Conservation (phyloP, 1,284 basidiomycete species). For the Moniliophthora roreri region DNA sequence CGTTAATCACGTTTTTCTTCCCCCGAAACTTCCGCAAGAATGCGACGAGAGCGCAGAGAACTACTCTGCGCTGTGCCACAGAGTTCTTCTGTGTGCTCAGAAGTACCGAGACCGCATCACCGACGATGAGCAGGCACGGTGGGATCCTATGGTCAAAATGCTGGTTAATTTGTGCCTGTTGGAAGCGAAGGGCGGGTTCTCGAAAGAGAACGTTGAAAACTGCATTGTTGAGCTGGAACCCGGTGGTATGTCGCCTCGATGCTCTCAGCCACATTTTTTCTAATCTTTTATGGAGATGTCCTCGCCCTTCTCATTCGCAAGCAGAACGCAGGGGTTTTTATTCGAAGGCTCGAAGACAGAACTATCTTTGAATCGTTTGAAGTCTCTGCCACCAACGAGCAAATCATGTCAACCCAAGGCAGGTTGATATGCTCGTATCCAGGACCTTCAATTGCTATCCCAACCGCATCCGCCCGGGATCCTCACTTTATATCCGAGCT, state of each 20-base stretch:
- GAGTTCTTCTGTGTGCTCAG: not conserved
- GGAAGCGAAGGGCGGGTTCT: not conserved
- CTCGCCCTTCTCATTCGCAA: slow-evolving; percentile 35
- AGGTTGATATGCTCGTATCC: slow-evolving; percentile 37
- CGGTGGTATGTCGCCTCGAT: not conserved
- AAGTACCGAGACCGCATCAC: not conserved
- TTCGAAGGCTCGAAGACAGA: slow-evolving; percentile 26
- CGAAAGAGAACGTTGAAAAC: not conserved
- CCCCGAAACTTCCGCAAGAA: slow-evolving; percentile 37
- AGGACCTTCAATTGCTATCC: slow-evolving; percentile 25
- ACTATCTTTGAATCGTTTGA: slow-evolving; percentile 43
- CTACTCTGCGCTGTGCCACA: not conserved
- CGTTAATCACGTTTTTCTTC: slow-evolving; percentile 40
- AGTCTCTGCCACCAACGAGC: slow-evolving; percentile 29
- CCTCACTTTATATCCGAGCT: slow-evolving; percentile 21
- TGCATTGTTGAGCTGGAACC: not conserved
- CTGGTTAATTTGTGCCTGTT: not conserved
- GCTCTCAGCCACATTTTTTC: not conserved
- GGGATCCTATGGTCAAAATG: not conserved
- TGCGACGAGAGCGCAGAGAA: slow-evolving; percentile 23
- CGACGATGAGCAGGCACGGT: not conserved
- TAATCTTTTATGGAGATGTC: slow-evolving; percentile 24
- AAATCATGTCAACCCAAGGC: slow-evolving; percentile 34
- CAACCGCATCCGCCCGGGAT: slow-evolving; percentile 15
- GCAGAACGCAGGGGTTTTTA: slow-evolving; percentile 43